Percentiles rank a stretch among this genome's conserved stretches.
These are phyloP conservation scores for Coemansia sp. DNA, from an alignment of 192 early-diverging fungal species.

Conservation along the genomic window DNA sequence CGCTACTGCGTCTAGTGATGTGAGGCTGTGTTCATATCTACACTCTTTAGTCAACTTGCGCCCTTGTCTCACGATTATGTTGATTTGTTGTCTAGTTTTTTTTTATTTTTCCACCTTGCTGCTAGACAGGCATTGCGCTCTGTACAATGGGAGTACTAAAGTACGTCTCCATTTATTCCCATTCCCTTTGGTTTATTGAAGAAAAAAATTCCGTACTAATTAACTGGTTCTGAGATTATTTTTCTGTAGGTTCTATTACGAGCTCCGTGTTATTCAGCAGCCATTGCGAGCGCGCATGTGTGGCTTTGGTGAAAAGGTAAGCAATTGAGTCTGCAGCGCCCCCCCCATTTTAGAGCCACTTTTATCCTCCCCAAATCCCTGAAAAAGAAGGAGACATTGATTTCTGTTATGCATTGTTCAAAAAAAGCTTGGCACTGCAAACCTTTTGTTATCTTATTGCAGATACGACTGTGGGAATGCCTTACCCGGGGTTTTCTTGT, in stretches of 20 bases:
- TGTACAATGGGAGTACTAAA: neutral
- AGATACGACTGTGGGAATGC: neutral
- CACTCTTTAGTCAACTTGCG: neutral
- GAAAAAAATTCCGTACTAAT: neutral
- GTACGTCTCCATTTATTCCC: neutral
- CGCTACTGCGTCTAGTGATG: neutral
- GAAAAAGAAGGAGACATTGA: neutral
- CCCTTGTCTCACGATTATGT: neutral
- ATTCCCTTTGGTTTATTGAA: neutral
- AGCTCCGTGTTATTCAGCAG: conserved; percentile 63
- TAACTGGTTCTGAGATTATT: neutral
- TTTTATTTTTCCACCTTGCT: neutral
- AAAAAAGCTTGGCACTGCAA: neutral
- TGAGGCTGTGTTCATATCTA: neutral
- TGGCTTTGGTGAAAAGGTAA: conserved; percentile 70
- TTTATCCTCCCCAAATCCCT: neutral
- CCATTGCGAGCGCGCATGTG: conserved; percentile 67
- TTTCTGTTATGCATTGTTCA: neutral
- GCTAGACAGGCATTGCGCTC: neutral
- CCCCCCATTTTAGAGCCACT: neutral
- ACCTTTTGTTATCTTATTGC: neutral
- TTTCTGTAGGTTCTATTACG: conserved; percentile 55
- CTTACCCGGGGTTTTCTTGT: neutral
- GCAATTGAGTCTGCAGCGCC: neutral
- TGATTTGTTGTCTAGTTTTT: neutral